Conservation (phyloP, 1,284 basidiomycete species). For the Heterobasidion occidentale region DNA sequence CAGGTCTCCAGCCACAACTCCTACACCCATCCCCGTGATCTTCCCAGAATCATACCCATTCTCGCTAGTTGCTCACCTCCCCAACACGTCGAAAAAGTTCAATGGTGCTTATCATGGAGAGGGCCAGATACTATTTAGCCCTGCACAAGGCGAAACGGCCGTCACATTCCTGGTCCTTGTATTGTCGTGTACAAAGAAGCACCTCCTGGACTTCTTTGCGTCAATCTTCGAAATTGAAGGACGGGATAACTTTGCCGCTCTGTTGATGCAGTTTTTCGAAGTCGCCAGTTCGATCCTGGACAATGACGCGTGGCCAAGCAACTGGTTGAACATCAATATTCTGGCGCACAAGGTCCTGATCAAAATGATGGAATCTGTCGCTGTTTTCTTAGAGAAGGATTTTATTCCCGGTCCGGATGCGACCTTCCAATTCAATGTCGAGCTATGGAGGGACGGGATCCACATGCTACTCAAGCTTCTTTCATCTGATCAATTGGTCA, state of each 20-base stretch:
- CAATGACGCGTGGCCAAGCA: constrained; percentile 84
- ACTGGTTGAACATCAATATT: constrained; percentile 92
- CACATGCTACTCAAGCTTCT: constrained; percentile 79
- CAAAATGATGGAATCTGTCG: constrained; percentile 82
- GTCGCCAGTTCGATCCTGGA: constrained; percentile 79
- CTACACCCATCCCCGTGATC: constrained; percentile 66
- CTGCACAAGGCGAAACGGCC: constrained; percentile 80
- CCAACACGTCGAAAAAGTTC: constrained; percentile 40
- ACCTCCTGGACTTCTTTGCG: constrained; percentile 76
- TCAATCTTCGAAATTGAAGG: constrained; percentile 83
- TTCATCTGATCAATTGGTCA: constrained; percentile 85
- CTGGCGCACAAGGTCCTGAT: constrained; percentile 84
- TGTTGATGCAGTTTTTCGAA: constrained; percentile 77
- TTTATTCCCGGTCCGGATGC: constrained; percentile 72
- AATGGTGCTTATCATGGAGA: constrained; percentile 32
- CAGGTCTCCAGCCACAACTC: constrained; percentile 52
- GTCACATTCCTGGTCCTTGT: constrained; percentile 82
- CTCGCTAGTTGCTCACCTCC: constrained; percentile 66
- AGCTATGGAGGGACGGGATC: constrained; percentile 80
- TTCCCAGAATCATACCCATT: constrained; percentile 95
- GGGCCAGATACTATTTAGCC: constrained; percentile 54
- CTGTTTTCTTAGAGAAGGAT: constrained; percentile 68
- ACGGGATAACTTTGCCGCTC: constrained; percentile 61
- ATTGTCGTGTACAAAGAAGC: constrained; percentile 70
- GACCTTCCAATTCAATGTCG: constrained; percentile 65